These are phyloP conservation scores for Maudiozyma pseudohumilis DNA, from an alignment of 805 yeast genomes.

Conservation along the genomic window DNA sequence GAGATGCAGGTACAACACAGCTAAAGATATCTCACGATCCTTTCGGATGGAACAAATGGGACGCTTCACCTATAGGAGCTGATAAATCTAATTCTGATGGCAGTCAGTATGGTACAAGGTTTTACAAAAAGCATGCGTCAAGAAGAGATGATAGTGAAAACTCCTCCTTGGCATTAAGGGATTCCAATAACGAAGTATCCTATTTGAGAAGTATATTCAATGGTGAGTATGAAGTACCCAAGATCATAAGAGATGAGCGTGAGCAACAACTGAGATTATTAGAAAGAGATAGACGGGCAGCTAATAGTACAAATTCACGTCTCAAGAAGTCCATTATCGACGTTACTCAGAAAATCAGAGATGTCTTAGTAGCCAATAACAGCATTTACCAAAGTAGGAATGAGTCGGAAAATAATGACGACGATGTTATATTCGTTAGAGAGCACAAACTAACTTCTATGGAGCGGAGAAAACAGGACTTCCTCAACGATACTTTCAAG, in stretches of 20 bases:
- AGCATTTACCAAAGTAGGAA: background rate
- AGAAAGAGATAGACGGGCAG: conserved; percentile 12
- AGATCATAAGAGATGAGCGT: conserved; percentile 18
- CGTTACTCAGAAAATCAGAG: conserved; percentile 23
- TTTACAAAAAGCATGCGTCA: conserved; percentile 17
- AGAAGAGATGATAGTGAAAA: conserved; percentile 3
- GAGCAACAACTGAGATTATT: conserved; percentile 18
- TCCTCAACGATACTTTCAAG: conserved; percentile 11
- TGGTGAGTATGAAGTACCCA: conserved; percentile 31
- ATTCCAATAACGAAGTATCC: conserved; percentile 19
- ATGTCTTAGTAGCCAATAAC: conserved; percentile 12
- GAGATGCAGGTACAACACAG: background rate
- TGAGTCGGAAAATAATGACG: conserved; percentile 6
- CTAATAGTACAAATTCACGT: conserved; percentile 2
- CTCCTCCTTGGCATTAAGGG: conserved; percentile 10
- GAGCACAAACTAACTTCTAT: conserved; percentile 22
- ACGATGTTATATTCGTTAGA: conserved; percentile 22
- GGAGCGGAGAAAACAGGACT: conserved; percentile 19
- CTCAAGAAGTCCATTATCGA: conserved; percentile 17
- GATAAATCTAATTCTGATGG: background rate
- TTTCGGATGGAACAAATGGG: conserved; percentile 23
- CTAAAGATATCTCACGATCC: conserved; percentile 19
- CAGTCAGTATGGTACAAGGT: conserved; percentile 31
- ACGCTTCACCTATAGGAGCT: conserved; percentile 23
- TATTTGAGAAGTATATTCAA: conserved; percentile 28